Evolutionary conservation across 2,329 filamentous ascomycete species (phyloP).

Genomic region (Diaporthe sp.): DNA sequence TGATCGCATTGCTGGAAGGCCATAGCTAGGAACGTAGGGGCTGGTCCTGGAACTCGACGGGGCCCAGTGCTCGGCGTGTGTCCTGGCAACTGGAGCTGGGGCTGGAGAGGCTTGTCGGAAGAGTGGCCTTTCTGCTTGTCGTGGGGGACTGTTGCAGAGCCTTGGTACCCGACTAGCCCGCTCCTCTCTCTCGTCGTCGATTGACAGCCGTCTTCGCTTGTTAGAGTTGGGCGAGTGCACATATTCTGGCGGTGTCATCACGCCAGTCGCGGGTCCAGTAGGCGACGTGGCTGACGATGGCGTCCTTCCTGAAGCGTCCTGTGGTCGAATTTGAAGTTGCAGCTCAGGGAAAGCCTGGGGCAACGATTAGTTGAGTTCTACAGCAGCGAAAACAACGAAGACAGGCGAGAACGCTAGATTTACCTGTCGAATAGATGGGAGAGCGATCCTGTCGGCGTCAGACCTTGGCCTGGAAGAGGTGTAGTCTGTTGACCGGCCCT

Average conservation of each 20-base stretch:
- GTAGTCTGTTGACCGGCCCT: constrained; percentile 52
- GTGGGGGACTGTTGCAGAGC: constrained; percentile 56
- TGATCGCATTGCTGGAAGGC: constrained; percentile 50
- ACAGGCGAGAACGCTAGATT: neutral
- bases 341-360: constrained; percentile 63
- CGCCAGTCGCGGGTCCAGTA: constrained; percentile 48
- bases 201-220: constrained; percentile 63
- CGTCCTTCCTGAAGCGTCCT: constrained; percentile 51
- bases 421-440: constrained; percentile 70
- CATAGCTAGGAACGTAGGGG: constrained; percentile 51
- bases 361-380: constrained; percentile 41
- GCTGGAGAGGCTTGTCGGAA: constrained; percentile 55
- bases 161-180: constrained; percentile 62
- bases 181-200: constrained; percentile 58
- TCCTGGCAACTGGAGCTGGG: constrained; percentile 47
- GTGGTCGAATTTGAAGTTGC: constrained; percentile 52
- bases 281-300: constrained; percentile 54
- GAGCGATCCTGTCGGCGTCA: constrained; percentile 58
- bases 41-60: constrained; percentile 51
- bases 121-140: constrained; percentile 47
- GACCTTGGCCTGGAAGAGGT: constrained; percentile 51
- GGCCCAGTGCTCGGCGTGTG: constrained; percentile 54
- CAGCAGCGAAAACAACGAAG: neutral
- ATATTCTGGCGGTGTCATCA: constrained; percentile 61
- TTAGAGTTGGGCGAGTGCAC: constrained; percentile 62